Conservation (phyloP, 495 filamentous ascomycete genomes). For the Neurospora discreta region DNA sequence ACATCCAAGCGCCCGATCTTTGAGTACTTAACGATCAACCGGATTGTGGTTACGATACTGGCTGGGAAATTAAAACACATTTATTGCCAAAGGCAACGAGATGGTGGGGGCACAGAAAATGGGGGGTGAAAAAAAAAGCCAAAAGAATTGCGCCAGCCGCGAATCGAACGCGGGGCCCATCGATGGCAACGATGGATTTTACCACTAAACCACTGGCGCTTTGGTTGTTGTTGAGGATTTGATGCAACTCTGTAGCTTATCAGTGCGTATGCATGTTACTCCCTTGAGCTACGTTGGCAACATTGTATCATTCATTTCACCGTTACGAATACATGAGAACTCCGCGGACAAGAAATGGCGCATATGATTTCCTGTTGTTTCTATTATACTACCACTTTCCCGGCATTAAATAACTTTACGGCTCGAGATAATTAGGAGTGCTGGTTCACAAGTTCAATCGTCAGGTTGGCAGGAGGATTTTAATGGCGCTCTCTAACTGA, state of each 20-base stretch:
- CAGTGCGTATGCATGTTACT: neutral
- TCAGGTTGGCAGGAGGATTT: no score
- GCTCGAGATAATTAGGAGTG: no score
- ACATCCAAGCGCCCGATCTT: neutral
- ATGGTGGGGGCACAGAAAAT: neutral
- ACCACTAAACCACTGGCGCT: constrained; percentile 38
- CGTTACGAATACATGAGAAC: neutral
- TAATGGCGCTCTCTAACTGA: no score
- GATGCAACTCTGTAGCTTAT: neutral
- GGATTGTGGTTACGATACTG: neutral
- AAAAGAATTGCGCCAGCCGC: constrained; percentile 31
- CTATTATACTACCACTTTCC: no score
- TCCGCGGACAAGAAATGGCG: neutral
- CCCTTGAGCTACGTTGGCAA: neutral
- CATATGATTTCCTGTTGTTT: no score
- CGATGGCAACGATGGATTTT: constrained; percentile 45
- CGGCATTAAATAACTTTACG: no score
- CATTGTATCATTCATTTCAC: neutral
- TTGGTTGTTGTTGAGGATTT: neutral
- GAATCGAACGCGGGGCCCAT: constrained; percentile 43
- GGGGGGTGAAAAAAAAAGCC: neutral
- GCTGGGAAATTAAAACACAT: neutral
- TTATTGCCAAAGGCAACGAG: neutral
- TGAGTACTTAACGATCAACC: neutral
- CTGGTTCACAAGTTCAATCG: no score